phyloP scores from a whole-genome alignment of 2,329 filamentous ascomycete genomes.

The Monosporascus sp. region DNA sequence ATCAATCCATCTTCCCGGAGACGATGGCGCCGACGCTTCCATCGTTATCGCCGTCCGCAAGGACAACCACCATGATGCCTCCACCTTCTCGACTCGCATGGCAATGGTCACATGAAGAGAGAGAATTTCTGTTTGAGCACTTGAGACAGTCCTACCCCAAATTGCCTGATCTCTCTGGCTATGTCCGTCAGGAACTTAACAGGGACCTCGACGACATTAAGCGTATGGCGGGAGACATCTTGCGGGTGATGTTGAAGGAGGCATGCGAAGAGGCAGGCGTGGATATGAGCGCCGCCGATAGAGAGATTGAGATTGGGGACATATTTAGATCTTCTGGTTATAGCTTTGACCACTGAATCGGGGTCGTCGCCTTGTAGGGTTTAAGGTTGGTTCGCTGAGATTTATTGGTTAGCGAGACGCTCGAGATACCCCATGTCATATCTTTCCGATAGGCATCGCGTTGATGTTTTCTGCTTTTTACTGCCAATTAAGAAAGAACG shows the following conservation, averaged over 20 bases:
- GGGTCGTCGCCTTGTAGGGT: not conserved
- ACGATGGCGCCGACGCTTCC: constrained; percentile 7
- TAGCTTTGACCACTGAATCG: not conserved
- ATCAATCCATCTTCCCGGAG: constrained; percentile 14
- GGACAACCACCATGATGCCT: constrained; percentile 3
- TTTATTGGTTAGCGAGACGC: not conserved
- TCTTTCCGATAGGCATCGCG: too few relatives aligned
- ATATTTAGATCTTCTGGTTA: constrained; percentile 1
- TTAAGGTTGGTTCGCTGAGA: not conserved
- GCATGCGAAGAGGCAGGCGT: constrained; percentile 8
- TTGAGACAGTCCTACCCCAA: constrained; percentile 21
- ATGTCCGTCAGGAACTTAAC: constrained; percentile 15
- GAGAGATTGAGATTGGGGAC: constrained; percentile 7
- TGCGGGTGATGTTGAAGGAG: constrained; percentile 17
- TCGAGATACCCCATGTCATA: not conserved
- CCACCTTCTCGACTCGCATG: not conserved
- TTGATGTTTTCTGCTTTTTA: too few relatives aligned
- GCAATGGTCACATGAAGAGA: constrained; percentile 22
- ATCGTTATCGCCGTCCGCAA: constrained; percentile 6
- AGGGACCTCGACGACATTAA: constrained; percentile 19
- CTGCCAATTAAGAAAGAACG: too few relatives aligned
- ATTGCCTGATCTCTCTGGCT: constrained; percentile 13
- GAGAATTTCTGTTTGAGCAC: constrained; percentile 16
- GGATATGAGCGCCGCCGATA: not conserved
- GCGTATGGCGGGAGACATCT: constrained; percentile 18